Conservation (phyloP, 306 rosid species). For the Prunus mongolica region DNA sequence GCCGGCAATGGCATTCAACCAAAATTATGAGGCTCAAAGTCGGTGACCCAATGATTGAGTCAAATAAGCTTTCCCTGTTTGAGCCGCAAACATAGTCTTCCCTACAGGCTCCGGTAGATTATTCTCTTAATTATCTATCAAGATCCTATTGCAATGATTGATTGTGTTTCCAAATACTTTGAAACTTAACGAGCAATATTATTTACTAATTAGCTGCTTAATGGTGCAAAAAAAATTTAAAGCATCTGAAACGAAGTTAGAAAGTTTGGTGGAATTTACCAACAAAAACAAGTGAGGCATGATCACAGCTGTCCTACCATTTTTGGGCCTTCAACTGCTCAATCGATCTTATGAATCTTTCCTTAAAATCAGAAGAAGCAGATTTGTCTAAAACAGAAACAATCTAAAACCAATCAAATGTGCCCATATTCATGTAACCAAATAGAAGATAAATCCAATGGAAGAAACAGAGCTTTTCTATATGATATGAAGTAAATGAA, state of each 20-base stretch:
- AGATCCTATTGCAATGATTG: background rate
- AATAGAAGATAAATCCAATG: background rate
- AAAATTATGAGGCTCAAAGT: background rate
- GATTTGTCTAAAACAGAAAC: too few species aligned
- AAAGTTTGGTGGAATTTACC: background rate
- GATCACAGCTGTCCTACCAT: background rate
- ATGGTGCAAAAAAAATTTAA: background rate
- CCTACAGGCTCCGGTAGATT: background rate
- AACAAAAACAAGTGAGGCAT: background rate
- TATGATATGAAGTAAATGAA: conserved; percentile 12
- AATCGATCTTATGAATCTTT: too few species aligned
- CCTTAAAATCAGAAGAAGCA: too few species aligned
- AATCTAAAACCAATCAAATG: too few species aligned
- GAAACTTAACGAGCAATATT: background rate
- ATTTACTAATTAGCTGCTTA: background rate
- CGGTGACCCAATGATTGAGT: conserved; percentile 3
- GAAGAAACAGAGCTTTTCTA: background rate
- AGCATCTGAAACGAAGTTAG: background rate
- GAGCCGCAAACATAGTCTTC: background rate
- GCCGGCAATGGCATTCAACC: background rate
- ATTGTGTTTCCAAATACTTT: background rate
- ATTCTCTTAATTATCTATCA: background rate
- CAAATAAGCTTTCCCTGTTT: background rate
- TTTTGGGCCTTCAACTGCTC: background rate
- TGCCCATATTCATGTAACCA: too few species aligned